Evolutionary conservation across 352 stramenopile genomes (phyloP).

Genomic region (Aphanomyces invadans): DNA sequence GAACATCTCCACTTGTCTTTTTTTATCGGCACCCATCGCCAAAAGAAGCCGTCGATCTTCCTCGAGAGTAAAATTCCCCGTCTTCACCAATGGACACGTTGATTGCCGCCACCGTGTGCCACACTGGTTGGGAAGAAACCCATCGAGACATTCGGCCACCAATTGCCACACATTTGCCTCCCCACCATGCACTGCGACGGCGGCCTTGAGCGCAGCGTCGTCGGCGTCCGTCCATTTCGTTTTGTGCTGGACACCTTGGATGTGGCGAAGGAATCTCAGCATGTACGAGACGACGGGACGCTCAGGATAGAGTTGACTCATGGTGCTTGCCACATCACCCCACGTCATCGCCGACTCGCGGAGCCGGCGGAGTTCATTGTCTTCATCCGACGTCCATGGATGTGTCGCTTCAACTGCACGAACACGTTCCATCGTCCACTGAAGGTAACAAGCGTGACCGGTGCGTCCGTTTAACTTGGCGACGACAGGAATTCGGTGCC

Average conservation of each 20-base stretch:
- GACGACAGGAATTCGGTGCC: background rate
- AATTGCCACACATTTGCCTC: conserved; percentile 20
- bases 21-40: background rate
- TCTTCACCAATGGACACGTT: conserved; percentile 6
- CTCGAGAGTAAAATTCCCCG: background rate
- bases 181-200: background rate
- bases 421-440: background rate
- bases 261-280: conserved; percentile 5
- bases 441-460: conserved; percentile 1
- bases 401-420: background rate
- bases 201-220: conserved; percentile 7
- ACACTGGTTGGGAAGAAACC: conserved; percentile 11
- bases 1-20: too few species aligned
- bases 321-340: background rate
- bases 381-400: conserved; percentile 16
- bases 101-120: conserved; percentile 18
- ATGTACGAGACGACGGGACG: conserved; percentile 9
- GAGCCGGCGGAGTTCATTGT: background rate
- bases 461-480: conserved; percentile 3
- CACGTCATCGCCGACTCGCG: background rate
- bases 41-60: conserved; percentile 20
- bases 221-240: conserved; percentile 16
- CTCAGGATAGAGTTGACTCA: background rate
- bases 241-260: background rate
- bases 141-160: conserved; percentile 14